Percentiles rank a stretch among this genome's conserved stretches.
Conservation (phyloP, 164 flowering plant species). For the Magnolia sinica region DNA sequence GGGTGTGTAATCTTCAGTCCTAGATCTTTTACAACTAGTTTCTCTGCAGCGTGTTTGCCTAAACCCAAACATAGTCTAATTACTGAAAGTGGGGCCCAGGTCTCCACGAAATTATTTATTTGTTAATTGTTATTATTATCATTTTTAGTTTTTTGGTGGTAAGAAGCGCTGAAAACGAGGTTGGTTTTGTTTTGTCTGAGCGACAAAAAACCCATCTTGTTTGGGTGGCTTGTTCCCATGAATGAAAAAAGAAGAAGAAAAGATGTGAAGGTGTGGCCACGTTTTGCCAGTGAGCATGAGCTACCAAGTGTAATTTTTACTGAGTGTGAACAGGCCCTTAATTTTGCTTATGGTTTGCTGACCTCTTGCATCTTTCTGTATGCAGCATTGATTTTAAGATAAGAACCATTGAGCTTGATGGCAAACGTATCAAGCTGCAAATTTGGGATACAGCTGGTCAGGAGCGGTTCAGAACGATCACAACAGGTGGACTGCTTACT, state of each 20-base stretch:
- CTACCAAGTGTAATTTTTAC: neutral
- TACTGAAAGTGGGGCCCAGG: too few relatives aligned
- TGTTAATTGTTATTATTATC: neutral
- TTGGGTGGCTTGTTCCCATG: neutral
- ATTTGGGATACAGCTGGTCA: slow-evolving; percentile 99
- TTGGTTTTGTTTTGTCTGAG: neutral
- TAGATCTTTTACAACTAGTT: too few relatives aligned
- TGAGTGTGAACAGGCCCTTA: neutral
- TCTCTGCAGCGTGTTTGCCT: too few relatives aligned
- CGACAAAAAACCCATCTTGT: neutral
- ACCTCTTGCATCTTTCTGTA: slow-evolving; percentile 6
- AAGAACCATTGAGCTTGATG: slow-evolving; percentile 84
- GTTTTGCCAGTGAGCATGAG: neutral
- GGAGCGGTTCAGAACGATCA: slow-evolving; percentile 81
- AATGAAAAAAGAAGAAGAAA: neutral
- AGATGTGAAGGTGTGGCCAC: neutral
- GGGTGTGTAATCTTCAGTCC: slow-evolving; percentile 36
- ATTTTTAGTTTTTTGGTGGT: neutral
- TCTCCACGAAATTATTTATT: neutral
- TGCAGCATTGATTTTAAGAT: slow-evolving; percentile 84
- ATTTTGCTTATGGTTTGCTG: neutral
- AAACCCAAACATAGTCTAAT: too few relatives aligned
- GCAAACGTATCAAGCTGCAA: slow-evolving; percentile 77
- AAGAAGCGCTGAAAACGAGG: neutral
- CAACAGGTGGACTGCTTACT: slow-evolving; percentile 51